These are phyloP conservation scores for Fomitiporia mediterranea DNA, from an alignment of 1,284 basidiomycete genomes.

Conservation along the genomic window DNA sequence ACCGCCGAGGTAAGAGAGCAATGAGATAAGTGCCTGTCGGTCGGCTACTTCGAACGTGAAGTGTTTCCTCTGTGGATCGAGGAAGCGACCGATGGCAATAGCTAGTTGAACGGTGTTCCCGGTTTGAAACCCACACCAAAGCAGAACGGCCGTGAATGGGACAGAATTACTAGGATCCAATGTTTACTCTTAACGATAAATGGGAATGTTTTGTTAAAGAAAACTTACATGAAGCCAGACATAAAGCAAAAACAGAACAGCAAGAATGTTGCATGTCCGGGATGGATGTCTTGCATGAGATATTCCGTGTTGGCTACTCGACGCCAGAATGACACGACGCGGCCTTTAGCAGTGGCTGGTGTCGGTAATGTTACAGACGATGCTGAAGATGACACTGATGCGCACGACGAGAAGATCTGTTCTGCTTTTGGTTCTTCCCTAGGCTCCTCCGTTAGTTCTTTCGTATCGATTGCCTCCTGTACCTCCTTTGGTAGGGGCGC, in stretches of 20 bases:
- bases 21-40: conserved; percentile 73
- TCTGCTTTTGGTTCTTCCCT: background rate
- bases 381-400: background rate
- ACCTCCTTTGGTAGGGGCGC: too few species aligned
- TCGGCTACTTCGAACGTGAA: conserved; percentile 68
- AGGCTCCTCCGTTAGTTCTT: background rate
- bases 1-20: conserved; percentile 69
- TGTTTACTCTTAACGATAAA: background rate
- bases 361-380: background rate
- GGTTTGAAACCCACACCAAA: conserved; percentile 88
- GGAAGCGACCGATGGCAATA: conserved; percentile 59
- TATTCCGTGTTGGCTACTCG: conserved; percentile 21
- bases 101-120: conserved; percentile 67
- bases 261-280: conserved; percentile 49
- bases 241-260: conserved; percentile 79
- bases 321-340: background rate
- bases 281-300: conserved; percentile 55
- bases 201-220: background rate
- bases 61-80: conserved; percentile 46
- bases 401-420: background rate
- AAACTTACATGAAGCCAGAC: conserved; percentile 74
- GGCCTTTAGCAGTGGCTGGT: background rate
- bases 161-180: conserved; percentile 51
- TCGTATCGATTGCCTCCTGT: too few species aligned
- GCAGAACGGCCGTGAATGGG: conserved; percentile 77